Evolutionary conservation across 805 yeast species (phyloP).

Genomic region (Candida ulmi): DNA sequence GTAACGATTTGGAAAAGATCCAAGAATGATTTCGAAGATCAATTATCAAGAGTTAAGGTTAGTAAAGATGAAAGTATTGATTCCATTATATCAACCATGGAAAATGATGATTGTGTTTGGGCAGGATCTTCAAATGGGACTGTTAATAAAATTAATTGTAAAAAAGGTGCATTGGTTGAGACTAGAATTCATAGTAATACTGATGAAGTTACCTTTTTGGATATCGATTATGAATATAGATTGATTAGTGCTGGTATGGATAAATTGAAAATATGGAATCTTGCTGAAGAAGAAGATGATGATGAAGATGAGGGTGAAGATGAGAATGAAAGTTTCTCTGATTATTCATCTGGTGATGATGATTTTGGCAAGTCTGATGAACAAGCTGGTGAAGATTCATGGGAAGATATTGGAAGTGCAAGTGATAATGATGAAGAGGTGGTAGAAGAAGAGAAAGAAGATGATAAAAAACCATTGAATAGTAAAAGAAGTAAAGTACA

Average conservation of each 20-base stretch:
- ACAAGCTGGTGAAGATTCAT: constrained; percentile 16
- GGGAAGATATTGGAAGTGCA: constrained; percentile 15
- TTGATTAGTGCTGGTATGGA: constrained; percentile 83
- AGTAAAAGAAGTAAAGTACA: constrained; percentile 12
- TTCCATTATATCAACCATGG: constrained; percentile 40
- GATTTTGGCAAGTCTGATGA: constrained; percentile 11
- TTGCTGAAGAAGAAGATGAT: constrained; percentile 27
- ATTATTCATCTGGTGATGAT: constrained; percentile 4
- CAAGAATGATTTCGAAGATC: constrained; percentile 67
- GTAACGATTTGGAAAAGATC: constrained; percentile 80
- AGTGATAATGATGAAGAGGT: constrained; percentile 13
- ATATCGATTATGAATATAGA: constrained; percentile 76
- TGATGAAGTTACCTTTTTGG: constrained; percentile 76
- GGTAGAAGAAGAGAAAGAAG: constrained; percentile 9
- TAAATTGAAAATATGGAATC: constrained; percentile 69
- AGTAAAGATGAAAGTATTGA: constrained; percentile 71
- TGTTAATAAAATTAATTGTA: constrained; percentile 61
- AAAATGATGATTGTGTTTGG: constrained; percentile 53
- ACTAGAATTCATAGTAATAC: constrained; percentile 56
- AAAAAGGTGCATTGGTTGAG: constrained; percentile 57
- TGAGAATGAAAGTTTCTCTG: constrained; percentile 6
- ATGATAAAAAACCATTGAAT: neutral
- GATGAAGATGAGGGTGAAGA: constrained; percentile 27
- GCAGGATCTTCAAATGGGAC: constrained; percentile 77
- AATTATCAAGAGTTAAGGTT: constrained; percentile 68